Base-by-base conservation (phyloP, 331 rosid species). In the Ulmus americana region DNA sequence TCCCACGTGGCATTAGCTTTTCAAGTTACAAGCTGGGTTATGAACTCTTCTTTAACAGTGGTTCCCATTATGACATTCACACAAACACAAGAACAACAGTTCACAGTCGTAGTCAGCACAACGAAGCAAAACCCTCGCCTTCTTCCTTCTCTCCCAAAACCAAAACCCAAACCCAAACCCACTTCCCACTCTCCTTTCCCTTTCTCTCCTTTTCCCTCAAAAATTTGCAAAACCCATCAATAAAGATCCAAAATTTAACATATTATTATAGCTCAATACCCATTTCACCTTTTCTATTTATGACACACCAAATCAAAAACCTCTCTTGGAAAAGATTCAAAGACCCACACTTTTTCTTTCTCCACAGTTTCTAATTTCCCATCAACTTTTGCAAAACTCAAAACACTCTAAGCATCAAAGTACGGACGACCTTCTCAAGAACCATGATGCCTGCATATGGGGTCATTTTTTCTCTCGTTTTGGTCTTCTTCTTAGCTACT, bases 401-500 rank as follows among this genome's bases (percentile, higher is more conserved):
- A 28, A 68, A 69, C 82, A 72, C 78, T 64, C 64, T 40, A 67
- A 65, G 48, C 47, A 16, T 6, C 70, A 60, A 64, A 58, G 64
- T 57, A 60, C 63, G 48, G 15, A 59, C 69, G 15, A 59, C 69
- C 68, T 68, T 69, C 61, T 75, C 73, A 55, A 71, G 74, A 58
- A 59, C 68, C 72, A 85, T 75, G 76, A 69, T 84, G 77, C 73
- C 88, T 78, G 66, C 83, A 68, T 76, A 70, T 73, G 78, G 79
- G 66, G 86, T 84, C 78, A 67, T 71, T 55, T 50, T 82, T 60
- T 80, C 88, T 69, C 85, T 94, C 77, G 69, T 87, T 62, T 53
- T 90, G 70, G 63, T 82, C 45, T 76, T 81, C 70, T 59, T 80
- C 81, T 69, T 86, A 67, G 81, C 78, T 59, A 63, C 62, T 13